Percentiles rank a stretch among this genome's conserved stretches.
Conservation (phyloP, 805 yeast species). For the Sugiyamaella chiloensis region DNA sequence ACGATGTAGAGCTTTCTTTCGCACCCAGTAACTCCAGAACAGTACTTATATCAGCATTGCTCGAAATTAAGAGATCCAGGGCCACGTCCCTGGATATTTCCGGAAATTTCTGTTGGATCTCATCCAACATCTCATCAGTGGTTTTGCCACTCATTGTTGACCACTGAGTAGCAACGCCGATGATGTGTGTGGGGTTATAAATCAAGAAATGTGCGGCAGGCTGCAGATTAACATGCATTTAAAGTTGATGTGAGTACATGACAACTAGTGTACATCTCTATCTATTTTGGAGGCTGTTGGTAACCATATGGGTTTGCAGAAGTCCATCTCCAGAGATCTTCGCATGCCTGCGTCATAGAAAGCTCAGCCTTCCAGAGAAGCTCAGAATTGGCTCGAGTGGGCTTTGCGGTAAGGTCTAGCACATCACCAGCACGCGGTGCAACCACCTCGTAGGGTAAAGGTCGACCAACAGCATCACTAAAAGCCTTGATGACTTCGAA, state of each 20-base stretch:
- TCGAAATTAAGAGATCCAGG: conserved; percentile 50
- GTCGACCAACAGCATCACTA: conserved; percentile 58
- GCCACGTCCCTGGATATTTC: conserved; percentile 40
- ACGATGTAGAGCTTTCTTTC: not conserved
- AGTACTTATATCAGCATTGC: conserved; percentile 49
- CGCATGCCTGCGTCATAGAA: conserved; percentile 60
- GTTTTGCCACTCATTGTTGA: conserved; percentile 35
- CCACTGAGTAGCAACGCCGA: too few relatives aligned
- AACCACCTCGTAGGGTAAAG: conserved; percentile 61
- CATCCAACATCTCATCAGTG: conserved; percentile 29
- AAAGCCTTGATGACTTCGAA: conserved; percentile 67
- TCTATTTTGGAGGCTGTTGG: conserved; percentile 26
- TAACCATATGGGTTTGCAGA: conserved; percentile 64
- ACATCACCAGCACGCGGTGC: conserved; percentile 77
- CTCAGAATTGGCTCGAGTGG: conserved; percentile 63
- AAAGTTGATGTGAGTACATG: too few relatives aligned
- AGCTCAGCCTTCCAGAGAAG: conserved; percentile 60
- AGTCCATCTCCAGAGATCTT: conserved; percentile 78
- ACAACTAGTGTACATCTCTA: conserved; percentile 20
- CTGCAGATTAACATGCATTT: too few relatives aligned
- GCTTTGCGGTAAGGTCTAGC: conserved; percentile 66
- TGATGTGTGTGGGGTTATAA: too few relatives aligned
- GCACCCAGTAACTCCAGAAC: conserved; percentile 42
- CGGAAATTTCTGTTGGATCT: conserved; percentile 42
- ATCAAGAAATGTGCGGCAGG: too few relatives aligned